Conservation (phyloP, 768 basidiomycete genomes). For the Gloeopeniophorella convolvens region DNA sequence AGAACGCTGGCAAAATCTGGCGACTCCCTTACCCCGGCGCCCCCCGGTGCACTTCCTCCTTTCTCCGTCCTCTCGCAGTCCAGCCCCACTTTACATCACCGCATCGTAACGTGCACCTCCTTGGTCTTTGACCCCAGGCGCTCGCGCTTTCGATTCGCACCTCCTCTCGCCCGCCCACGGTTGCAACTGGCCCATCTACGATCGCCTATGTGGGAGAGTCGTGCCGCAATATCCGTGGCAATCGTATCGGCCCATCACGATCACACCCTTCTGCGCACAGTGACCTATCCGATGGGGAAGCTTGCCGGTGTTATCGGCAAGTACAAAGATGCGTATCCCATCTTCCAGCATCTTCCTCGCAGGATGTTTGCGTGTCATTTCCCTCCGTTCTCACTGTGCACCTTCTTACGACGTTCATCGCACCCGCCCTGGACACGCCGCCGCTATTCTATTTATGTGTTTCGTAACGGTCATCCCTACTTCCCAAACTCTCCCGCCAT, state of each 20-base stretch:
- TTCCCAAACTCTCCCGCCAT: no score
- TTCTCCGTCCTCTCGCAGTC: background rate
- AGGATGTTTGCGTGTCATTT: no score
- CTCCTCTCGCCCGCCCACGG: background rate
- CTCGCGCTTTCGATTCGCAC: background rate
- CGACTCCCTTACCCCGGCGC: background rate
- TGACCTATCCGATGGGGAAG: no score
- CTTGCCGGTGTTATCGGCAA: no score
- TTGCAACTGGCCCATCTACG: background rate
- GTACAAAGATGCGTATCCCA: no score
- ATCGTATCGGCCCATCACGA: no score
- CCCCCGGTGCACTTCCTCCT: background rate
- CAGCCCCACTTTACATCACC: slow-evolving; percentile 1
- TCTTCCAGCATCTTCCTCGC: no score
- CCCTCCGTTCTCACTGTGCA: background rate
- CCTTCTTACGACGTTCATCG: background rate
- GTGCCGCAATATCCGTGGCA: background rate
- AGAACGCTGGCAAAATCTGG: background rate
- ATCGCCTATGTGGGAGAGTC: background rate
- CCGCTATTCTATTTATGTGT: slow-evolving; percentile 1
- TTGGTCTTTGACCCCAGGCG: background rate
- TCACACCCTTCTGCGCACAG: no score
- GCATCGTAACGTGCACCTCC: background rate
- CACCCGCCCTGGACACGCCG: background rate
- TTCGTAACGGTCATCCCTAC: no score